Percentiles rank a stretch among this genome's conserved stretches.
These are phyloP conservation scores for Grifola frondosa DNA, from an alignment of 1,284 basidiomycete species.

Conservation along the genomic window DNA sequence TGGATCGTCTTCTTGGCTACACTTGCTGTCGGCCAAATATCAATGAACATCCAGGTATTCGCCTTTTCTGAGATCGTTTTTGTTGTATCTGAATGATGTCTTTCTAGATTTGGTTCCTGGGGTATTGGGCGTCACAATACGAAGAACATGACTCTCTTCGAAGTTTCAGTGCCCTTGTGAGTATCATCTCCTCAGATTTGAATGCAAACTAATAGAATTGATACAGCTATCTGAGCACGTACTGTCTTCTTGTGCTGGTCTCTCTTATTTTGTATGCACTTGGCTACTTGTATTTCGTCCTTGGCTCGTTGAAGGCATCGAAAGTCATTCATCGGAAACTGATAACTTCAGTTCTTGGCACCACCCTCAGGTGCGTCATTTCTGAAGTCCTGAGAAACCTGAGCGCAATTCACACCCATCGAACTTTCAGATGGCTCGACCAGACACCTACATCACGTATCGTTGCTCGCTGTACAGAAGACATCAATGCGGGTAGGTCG, in stretches of 20 bases:
- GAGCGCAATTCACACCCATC: no score
- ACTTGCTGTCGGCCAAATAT: not conserved
- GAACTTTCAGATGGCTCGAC: conserved; percentile 48
- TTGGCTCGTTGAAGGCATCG: conserved; percentile 51
- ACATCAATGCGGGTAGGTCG: conserved; percentile 44
- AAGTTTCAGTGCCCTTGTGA: conserved; percentile 24
- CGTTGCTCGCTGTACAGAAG: conserved; percentile 57
- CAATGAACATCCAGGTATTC: conserved; percentile 11
- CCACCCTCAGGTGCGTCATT: conserved; percentile 44
- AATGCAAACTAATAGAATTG: conserved; percentile 5
- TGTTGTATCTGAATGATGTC: conserved; percentile 16
- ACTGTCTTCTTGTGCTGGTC: conserved; percentile 36
- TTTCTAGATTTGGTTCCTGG: conserved; percentile 28
- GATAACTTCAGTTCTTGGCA: conserved; percentile 54
- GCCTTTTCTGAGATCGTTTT: conserved; percentile 12
- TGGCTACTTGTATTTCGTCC: conserved; percentile 36
- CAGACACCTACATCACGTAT: conserved; percentile 57
- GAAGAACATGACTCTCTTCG: conserved; percentile 27
- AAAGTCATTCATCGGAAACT: conserved; percentile 55
- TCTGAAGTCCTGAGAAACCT: no score
- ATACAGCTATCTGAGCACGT: conserved; percentile 43
- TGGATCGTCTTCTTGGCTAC: conserved; percentile 30
- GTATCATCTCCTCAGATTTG: conserved; percentile 3
- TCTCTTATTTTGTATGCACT: conserved; percentile 28
- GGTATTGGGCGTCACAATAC: conserved; percentile 32